Evolutionary conservation across 1,139 yeast species (phyloP).

Genomic region (Lodderomyces margitis): DNA sequence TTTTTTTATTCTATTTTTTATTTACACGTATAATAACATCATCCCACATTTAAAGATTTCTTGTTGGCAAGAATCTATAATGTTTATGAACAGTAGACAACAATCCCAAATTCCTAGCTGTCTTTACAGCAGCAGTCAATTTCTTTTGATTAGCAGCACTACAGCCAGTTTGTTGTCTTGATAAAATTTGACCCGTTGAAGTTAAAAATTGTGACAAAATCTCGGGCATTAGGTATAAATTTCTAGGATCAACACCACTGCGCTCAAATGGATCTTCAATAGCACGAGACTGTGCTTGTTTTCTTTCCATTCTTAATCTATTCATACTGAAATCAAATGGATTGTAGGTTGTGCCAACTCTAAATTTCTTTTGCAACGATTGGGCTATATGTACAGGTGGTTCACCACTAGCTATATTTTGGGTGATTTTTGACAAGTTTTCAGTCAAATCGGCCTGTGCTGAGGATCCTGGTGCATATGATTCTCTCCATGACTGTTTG

Average conservation of each 20-base stretch:
- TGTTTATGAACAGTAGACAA: constrained; percentile 63
- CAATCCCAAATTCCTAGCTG: constrained; percentile 68
- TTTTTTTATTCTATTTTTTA: too few species aligned
- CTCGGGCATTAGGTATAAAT: constrained; percentile 65
- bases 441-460: constrained; percentile 6
- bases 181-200: constrained; percentile 64
- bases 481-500: constrained; percentile 26
- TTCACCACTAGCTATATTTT: constrained; percentile 23
- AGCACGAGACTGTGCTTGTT: constrained; percentile 15
- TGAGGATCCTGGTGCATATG: constrained; percentile 30
- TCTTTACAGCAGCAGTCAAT: constrained; percentile 63
- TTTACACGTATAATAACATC: too few species aligned
- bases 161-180: constrained; percentile 68
- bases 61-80: constrained; percentile 40
- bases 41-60: constrained; percentile 38
- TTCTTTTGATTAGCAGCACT: constrained; percentile 59
- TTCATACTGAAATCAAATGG: constrained; percentile 74
- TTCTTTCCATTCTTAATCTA: constrained; percentile 40
- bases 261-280: constrained; percentile 44
- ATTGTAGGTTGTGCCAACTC: constrained; percentile 52
- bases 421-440: constrained; percentile 14
- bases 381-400: constrained; percentile 24
- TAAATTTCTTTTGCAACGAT: constrained; percentile 39
- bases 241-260: constrained; percentile 61
- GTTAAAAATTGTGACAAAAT: constrained; percentile 57